phyloP scores from a whole-genome alignment of 768 basidiomycete genomes.

The Rhodocollybia butyracea region DNA sequence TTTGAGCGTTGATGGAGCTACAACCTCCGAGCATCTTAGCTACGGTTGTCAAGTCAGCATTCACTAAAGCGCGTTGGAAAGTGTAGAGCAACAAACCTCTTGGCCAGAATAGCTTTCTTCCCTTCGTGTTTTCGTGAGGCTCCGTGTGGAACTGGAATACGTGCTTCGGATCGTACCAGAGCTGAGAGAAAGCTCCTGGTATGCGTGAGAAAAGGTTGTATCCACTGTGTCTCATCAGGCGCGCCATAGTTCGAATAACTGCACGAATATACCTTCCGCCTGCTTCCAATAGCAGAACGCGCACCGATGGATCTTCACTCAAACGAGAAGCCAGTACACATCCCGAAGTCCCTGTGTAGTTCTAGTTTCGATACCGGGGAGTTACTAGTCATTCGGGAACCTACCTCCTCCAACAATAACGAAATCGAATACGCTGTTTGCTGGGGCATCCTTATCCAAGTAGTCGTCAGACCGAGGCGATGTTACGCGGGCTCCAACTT shows the following conservation, averaged over 20 bases:
- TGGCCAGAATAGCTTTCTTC: constrained; percentile 56
- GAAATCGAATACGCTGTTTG: no score
- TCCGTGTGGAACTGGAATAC: constrained; percentile 57
- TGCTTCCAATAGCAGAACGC: constrained; percentile 57
- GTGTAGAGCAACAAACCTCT: constrained; percentile 41
- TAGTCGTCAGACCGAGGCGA: not conserved
- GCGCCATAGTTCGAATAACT: no score
- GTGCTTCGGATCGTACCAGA: constrained; percentile 42
- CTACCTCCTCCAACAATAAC: constrained; percentile 55
- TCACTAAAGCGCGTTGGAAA: not conserved
- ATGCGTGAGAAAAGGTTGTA: constrained; percentile 36
- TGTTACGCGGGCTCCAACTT: constrained; percentile 8
- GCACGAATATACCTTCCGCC: constrained; percentile 60
- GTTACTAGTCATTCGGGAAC: no score
- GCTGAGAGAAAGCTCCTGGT: constrained; percentile 37
- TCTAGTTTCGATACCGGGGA: no score
- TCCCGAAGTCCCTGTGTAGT: constrained; percentile 53
- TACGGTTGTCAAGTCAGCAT: constrained; percentile 19
- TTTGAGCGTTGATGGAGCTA: constrained; percentile 62
- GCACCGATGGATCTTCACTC: constrained; percentile 49
- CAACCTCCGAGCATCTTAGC: constrained; percentile 74
- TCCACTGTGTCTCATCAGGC: no score
- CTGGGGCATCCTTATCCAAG: constrained; percentile 23
- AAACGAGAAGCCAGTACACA: constrained; percentile 59
- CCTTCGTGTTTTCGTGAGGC: constrained; percentile 47